Conservation (phyloP, 2,329 filamentous ascomycete species). For the Myriosclerotinia duriaeana region DNA sequence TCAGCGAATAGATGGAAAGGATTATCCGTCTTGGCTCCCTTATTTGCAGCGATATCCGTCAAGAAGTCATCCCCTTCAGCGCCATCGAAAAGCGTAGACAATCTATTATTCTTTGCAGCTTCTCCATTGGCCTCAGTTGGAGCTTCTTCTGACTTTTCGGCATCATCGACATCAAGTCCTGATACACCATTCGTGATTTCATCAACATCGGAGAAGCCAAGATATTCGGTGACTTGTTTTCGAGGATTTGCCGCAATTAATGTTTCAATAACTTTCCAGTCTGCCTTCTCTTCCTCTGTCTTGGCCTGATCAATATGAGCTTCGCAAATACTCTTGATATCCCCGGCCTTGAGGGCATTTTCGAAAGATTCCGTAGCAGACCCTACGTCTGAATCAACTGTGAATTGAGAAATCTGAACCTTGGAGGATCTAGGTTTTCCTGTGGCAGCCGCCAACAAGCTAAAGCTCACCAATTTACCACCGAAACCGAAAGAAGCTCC, state of each 20-base stretch:
- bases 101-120: constrained; percentile 56
- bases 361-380: constrained; percentile 85
- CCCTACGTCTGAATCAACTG: constrained; percentile 82
- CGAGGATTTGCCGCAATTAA: constrained; percentile 83
- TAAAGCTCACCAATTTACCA: constrained; percentile 82
- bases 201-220: constrained; percentile 70
- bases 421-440: constrained; percentile 70
- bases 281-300: constrained; percentile 88
- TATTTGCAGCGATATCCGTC: constrained; percentile 78
- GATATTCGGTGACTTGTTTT: constrained; percentile 79
- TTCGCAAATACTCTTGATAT: constrained; percentile 77
- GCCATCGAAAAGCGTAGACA: constrained; percentile 79
- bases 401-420: constrained; percentile 82
- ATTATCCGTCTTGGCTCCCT: constrained; percentile 88
- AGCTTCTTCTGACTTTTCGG: constrained; percentile 45
- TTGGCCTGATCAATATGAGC: constrained; percentile 71
- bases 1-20: constrained; percentile 89
- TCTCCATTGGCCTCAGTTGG: constrained; percentile 51
- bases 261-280: constrained; percentile 93
- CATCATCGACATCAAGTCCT: constrained; percentile 37
- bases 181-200: constrained; percentile 53
- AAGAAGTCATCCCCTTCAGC: constrained; percentile 82
- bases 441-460: constrained; percentile 55
- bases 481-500: constrained; percentile 94
- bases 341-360: constrained; percentile 71